Conservation (phyloP, 306 rosid species). For the cucumber (Cucumis sativus) region Cucumber_9930_V3 NC_026655.2:27657001-27657500, state of each 20-base stretch:
- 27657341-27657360: conserved; percentile 59
- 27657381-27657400: conserved; percentile 50
- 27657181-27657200: conserved; percentile 33
- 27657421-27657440: conserved; percentile 87
- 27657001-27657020: background rate
- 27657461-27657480: conserved; percentile 37
- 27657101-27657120: conserved; percentile 66
- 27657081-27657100: conserved; percentile 86
- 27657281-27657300: conserved; percentile 94
- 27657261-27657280: conserved; percentile 81
- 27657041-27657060: conserved; percentile 53
- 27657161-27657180: conserved; percentile 61
- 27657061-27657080: conserved; percentile 88
- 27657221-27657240: conserved; percentile 89
- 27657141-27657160: conserved; percentile 71
- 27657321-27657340: conserved; percentile 46
- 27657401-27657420: conserved; percentile 70
- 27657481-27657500: conserved; percentile 94
- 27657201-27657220: conserved; percentile 38
- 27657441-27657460: conserved; percentile 53
- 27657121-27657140: conserved; percentile 62
- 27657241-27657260: conserved; percentile 77
- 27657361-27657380: conserved; percentile 68
- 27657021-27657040: background rate
- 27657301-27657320: conserved; percentile 50